These are phyloP conservation scores for Diplodia sapinea DNA, from an alignment of 2,329 filamentous ascomycete genomes.

Conservation along the genomic window DNA sequence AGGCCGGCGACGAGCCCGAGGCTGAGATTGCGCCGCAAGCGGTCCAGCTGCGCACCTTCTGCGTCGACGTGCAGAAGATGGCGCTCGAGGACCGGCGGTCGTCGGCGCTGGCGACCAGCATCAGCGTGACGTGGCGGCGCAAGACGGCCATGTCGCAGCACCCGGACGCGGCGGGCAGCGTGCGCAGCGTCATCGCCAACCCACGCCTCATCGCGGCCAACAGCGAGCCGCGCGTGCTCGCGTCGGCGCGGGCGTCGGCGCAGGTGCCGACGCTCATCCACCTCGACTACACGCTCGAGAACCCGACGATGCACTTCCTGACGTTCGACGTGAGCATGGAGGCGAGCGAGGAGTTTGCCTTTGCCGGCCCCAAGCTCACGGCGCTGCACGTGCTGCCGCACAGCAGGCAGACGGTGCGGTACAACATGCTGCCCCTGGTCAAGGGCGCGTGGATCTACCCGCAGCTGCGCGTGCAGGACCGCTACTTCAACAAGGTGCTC, in stretches of 20 bases:
- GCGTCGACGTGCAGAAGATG: slow-evolving; percentile 74
- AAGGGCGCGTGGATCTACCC: slow-evolving; percentile 72
- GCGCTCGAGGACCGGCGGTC: slow-evolving; percentile 82
- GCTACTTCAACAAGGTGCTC: slow-evolving; percentile 91
- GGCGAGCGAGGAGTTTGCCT: slow-evolving; percentile 88
- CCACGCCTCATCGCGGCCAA: slow-evolving; percentile 81
- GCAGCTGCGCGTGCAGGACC: slow-evolving; percentile 78
- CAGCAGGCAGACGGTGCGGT: slow-evolving; percentile 74
- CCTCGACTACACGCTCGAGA: slow-evolving; percentile 78
- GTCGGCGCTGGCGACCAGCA: slow-evolving; percentile 73
- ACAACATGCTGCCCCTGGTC: slow-evolving; percentile 72
- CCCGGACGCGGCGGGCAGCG: slow-evolving; percentile 41
- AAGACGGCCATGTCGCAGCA: slow-evolving; percentile 37
- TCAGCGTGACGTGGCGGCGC: slow-evolving; percentile 80
- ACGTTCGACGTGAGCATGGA: slow-evolving; percentile 95
- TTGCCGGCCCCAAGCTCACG: slow-evolving; percentile 83
- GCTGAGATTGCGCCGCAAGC: slow-evolving; percentile 65
- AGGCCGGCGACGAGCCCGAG: slow-evolving; percentile 36
- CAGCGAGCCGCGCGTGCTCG: slow-evolving; percentile 83
- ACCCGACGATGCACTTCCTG: slow-evolving; percentile 91
- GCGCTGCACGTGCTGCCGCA: slow-evolving; percentile 82
- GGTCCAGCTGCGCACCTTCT: slow-evolving; percentile 74
- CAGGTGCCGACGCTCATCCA: slow-evolving; percentile 40
- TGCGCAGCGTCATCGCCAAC: slow-evolving; percentile 67
- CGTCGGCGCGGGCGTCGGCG: slow-evolving; percentile 50